Evolutionary conservation across 2,329 filamentous ascomycete genomes (phyloP).

Genomic region (Hypomyces rosellus): DNA sequence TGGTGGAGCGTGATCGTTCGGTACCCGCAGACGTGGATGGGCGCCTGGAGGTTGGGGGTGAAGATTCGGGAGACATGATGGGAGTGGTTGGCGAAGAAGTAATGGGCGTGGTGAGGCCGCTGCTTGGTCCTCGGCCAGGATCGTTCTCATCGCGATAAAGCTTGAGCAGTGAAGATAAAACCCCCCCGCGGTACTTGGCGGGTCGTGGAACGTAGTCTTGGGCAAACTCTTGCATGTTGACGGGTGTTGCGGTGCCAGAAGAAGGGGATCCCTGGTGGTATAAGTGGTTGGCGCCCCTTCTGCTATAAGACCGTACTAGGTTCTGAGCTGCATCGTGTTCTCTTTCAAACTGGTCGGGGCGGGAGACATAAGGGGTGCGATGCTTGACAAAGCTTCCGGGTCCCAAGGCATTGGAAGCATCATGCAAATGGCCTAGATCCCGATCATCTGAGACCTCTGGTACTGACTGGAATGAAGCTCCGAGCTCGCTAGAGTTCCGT

Average conservation of each 20-base stretch:
- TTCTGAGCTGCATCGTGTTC: constrained; percentile 27
- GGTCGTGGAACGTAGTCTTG: constrained; percentile 59
- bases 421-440: constrained; percentile 13
- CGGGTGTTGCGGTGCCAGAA: constrained; percentile 33
- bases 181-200: constrained; percentile 62
- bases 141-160: constrained; percentile 52
- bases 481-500: constrained; percentile 28
- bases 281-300: constrained; percentile 24
- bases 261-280: constrained; percentile 22
- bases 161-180: constrained; percentile 66
- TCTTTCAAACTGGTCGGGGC: constrained; percentile 16
- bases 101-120: constrained; percentile 36
- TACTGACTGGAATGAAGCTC: constrained; percentile 27
- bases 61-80: constrained; percentile 35
- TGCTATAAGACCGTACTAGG: constrained; percentile 29
- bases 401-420: constrained; percentile 12
- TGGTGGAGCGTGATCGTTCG: constrained; percentile 27
- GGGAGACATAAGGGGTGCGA: constrained; percentile 18
- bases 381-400: constrained; percentile 12
- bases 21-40: constrained; percentile 30
- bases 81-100: constrained; percentile 28
- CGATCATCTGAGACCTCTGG: constrained; percentile 25
- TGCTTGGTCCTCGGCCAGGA: constrained; percentile 23
- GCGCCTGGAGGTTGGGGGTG: constrained; percentile 35
- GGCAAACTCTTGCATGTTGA: constrained; percentile 42